Conservation (phyloP, 163 green algal genomes). For the Smithsoniella earleae region DNA sequence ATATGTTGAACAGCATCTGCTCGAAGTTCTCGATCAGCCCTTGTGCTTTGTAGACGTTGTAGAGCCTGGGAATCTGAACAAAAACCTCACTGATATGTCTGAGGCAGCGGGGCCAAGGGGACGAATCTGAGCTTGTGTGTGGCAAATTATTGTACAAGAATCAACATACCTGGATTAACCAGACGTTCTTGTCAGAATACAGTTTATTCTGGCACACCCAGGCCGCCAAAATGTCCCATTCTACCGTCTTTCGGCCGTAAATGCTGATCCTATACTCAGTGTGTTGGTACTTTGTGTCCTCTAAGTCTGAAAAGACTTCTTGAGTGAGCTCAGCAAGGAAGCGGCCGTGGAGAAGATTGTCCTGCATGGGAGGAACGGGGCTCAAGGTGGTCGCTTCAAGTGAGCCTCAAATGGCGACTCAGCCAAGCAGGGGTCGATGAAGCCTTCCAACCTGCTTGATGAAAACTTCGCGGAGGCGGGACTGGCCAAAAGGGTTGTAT, state of each 20-base stretch:
- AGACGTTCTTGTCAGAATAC: slow-evolving; percentile 89
- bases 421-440: too few species aligned
- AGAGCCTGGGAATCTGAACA: slow-evolving; percentile 84
- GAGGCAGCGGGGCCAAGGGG: too few species aligned
- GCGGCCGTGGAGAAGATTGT: slow-evolving; percentile 72
- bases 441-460: slow-evolving; percentile 79
- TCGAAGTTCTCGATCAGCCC: slow-evolving; percentile 95
- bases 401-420: too few species aligned
- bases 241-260: slow-evolving; percentile 73
- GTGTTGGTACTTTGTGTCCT: slow-evolving; percentile 94
- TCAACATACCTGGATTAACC: slow-evolving; percentile 95
- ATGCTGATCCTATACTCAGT: slow-evolving; percentile 91
- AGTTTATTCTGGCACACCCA: slow-evolving; percentile 95
- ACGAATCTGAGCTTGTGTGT: too few species aligned
- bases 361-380: slow-evolving; percentile 38
- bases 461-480: slow-evolving; percentile 93
- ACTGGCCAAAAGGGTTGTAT: slow-evolving; percentile 99
- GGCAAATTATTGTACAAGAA: too few species aligned
- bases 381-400: too few species aligned
- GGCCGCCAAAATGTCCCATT: slow-evolving; percentile 95
- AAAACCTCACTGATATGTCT: too few species aligned
- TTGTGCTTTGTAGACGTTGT: slow-evolving; percentile 90
- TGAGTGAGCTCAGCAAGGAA: slow-evolving; percentile 95
- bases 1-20: slow-evolving; percentile 98
- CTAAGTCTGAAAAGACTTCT: slow-evolving; percentile 89